These are phyloP conservation scores for Ophiocordyceps australis DNA, from an alignment of 2,329 filamentous ascomycete species.

Conservation along the genomic window DNA sequence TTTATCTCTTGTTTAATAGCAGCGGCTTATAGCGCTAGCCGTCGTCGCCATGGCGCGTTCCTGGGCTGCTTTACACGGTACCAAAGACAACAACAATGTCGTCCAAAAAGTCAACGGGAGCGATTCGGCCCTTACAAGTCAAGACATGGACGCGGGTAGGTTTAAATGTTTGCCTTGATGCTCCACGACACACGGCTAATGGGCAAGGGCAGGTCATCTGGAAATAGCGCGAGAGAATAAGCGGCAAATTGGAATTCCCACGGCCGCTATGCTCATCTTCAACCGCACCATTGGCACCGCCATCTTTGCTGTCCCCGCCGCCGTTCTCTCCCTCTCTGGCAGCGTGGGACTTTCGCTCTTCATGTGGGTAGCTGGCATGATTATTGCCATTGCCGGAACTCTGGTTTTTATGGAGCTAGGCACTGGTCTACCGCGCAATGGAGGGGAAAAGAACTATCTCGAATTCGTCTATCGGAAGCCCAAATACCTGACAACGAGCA, in stretches of 20 bases:
- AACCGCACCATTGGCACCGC: constrained; percentile 50
- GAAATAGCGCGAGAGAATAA: constrained; percentile 25
- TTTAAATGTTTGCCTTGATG: not conserved
- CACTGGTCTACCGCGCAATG: constrained; percentile 44
- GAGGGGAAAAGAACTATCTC: constrained; percentile 50
- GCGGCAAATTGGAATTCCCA: constrained; percentile 34
- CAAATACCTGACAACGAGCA: constrained; percentile 38
- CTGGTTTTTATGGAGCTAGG: constrained; percentile 51
- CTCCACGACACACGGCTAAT: not conserved
- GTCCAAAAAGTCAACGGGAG: constrained; percentile 1
- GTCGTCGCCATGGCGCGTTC: constrained; percentile 1
- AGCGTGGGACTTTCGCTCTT: constrained; percentile 44
- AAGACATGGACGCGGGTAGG: constrained; percentile 4
- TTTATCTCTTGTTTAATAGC: too few species aligned
- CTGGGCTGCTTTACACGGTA: not conserved
- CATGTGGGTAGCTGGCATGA: constrained; percentile 43
- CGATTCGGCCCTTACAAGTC: constrained; percentile 1
- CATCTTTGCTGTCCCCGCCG: constrained; percentile 45
- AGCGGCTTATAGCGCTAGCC: not conserved
- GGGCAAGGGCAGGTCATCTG: constrained; percentile 9
- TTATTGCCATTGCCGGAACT: constrained; percentile 43
- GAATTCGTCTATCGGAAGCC: constrained; percentile 45
- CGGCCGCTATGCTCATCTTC: constrained; percentile 40
- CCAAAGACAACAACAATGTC: constrained; percentile 2
- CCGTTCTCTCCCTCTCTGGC: constrained; percentile 36